Conservation (phyloP, 306 rosid species). For the Bauhinia variegata region DNA sequence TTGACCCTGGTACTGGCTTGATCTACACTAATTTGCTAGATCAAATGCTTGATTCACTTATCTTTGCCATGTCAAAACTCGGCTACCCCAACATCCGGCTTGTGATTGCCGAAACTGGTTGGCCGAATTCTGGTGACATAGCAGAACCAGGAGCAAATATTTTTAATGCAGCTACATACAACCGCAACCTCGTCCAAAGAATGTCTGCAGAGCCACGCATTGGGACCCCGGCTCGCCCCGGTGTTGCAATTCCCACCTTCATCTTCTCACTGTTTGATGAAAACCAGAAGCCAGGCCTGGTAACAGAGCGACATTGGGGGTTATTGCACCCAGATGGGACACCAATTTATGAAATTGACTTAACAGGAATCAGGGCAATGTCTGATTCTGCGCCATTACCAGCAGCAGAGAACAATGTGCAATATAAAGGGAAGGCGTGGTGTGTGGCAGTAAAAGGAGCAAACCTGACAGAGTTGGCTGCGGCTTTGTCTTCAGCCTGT, state of each 20-base stretch:
- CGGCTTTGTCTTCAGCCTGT: conserved; percentile 39
- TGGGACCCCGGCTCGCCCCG: conserved; percentile 76
- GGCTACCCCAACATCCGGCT: conserved; percentile 62
- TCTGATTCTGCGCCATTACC: conserved; percentile 39
- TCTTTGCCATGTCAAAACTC: conserved; percentile 74
- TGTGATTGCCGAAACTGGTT: conserved; percentile 72
- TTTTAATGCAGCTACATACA: conserved; percentile 68
- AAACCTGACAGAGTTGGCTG: conserved; percentile 27
- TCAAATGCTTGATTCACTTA: conserved; percentile 81
- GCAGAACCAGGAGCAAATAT: conserved; percentile 60
- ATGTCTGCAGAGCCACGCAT: conserved; percentile 54
- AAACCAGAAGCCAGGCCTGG: conserved; percentile 64
- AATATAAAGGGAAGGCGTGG: conserved; percentile 48
- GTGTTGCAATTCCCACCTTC: conserved; percentile 63
- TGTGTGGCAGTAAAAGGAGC: conserved; percentile 52
- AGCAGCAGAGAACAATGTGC: conserved; percentile 36
- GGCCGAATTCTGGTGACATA: conserved; percentile 67
- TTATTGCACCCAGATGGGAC: conserved; percentile 58
- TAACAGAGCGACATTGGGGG: conserved; percentile 86
- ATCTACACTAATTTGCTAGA: conserved; percentile 73
- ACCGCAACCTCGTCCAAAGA: conserved; percentile 58
- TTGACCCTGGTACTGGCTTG: conserved; percentile 55
- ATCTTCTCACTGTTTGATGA: conserved; percentile 73
- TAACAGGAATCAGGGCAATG: conserved; percentile 41
- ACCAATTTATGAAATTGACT: conserved; percentile 62